Evolutionary conservation across 2,329 filamentous ascomycete species (phyloP), one percentile per base, ranked within the genome.

Genomic region (Daldinia eschscholtzii): DNA sequence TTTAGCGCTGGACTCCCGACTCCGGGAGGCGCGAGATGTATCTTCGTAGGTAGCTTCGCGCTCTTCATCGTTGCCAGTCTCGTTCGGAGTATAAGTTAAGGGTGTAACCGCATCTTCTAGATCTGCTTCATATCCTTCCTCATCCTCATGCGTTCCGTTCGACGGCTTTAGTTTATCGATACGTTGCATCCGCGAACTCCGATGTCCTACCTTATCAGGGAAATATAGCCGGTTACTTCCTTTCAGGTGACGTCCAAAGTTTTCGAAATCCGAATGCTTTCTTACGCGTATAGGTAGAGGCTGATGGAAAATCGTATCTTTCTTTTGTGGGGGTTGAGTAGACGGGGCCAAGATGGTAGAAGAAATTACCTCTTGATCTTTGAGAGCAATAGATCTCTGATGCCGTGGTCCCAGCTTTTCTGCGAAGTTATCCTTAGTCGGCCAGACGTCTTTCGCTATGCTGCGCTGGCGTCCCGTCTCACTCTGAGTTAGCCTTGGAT

Each of bases 371-470:
- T 35, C 50, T 23, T 57, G 15, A 5, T 44, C 59, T 37, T 65
- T 42, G 9, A 35, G 59, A 3, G 58, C 37, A 1, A 37, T 52
- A 1, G 56, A 55, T 3, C 50, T 70, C 20, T 42, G 41, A 18
- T 44, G 65, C 59, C 28, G 44, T 23, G 52, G 37, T n/a, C 63
- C 56, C 2, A 69, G 56, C 23, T 62, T 58, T 12, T 78, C 74
- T 3, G 64, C 30, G 30, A 79, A 79, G 62, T 78, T 74, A 6
- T 75, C 64, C 13, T 61, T 67, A 0, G 74, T 79, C 18, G 77
- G 77, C 77, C 77, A 79, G 6, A 72, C 20, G 2, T 78, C 76
- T 33, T 71, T 73, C 10, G 44, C 48, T 2, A 6, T 52, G 12
- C 64, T 58, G 35, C 65, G 68, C 1, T 57, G 62, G 33, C n/a